Base-by-base conservation (phyloP, 2,329 filamentous ascomycete genomes). In the Aspergillus pseudonomiae region DNA sequence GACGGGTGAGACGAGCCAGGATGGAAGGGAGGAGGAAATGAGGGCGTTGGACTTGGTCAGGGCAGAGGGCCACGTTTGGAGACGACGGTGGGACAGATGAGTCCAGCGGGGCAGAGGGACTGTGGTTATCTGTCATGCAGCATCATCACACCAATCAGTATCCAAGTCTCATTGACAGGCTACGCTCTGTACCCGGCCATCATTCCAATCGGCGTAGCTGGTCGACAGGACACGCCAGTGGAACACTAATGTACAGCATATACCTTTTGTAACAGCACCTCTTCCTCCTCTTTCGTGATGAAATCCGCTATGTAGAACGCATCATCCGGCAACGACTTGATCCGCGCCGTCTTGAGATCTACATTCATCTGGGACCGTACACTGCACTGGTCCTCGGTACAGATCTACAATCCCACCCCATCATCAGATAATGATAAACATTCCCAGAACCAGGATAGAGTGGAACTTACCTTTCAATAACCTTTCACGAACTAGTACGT, bases 281-380 rank as follows among this genome's bases (percentile, higher is more conserved):
- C 76, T 79, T 97, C 93, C 78, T 97, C 93, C 52, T 89, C 86
- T 60, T 82, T 77, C 5, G 85, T 90, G 75, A 98, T 90, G 80
- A 97, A 97, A 75, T 94, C 83, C 9, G 93, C 85, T 62, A 97
- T 90, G 79, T 98, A 97, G 81, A 90, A 97, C 60, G 92, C 91
- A 39, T 72, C 73, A 4, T 71, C 67, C 1, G 78, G 75, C 43
- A 80, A 63, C 11, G 67, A 67, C 6, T 57, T 67, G 59, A 80
- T 77, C 55, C 73, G 71, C 41, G 69, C 70, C n/a, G 66, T 61
- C 63, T 77, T 70, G 9, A 80, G 70, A 64, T 70, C 55, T 30
- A 53, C 59, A 63, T 61, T 21, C 32, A 63, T 64, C 56, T 26
- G 24, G 21, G 28, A 48, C 3, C 12, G 24, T 48, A 28, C 24